phyloP scores from a whole-genome alignment of 495 filamentous ascomycete species.

The Apiosordaria backusii region DNA sequence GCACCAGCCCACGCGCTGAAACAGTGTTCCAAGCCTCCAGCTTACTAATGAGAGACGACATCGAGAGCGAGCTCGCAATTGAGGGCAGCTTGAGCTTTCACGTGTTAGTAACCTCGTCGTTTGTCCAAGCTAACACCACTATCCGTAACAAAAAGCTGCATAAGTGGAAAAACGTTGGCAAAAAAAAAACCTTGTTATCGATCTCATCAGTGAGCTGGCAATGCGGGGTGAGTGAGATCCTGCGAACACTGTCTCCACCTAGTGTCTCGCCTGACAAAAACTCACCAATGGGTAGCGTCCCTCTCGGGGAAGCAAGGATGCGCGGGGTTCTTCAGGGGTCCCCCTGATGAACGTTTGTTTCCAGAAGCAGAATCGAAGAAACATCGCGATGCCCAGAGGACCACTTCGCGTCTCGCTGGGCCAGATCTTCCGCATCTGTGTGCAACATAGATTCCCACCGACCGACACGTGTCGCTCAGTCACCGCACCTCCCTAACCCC shows the following conservation, averaged over 20 bases:
- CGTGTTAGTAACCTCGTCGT: too few relatives aligned
- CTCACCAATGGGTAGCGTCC: not conserved
- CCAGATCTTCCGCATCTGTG: conserved; percentile 3
- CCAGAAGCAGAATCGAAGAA: conserved; percentile 6
- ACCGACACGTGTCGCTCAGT: conserved; percentile 13
- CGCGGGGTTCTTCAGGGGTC: not conserved
- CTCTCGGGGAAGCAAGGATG: not conserved
- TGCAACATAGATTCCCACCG: not conserved
- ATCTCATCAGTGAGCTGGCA: not conserved
- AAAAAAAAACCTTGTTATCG: not conserved
- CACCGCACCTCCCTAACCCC: conserved; percentile 3
- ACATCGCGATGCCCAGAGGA: not conserved
- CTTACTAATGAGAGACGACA: too few relatives aligned
- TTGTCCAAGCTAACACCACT: too few relatives aligned
- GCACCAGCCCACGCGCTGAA: not conserved
- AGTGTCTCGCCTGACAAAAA: conserved; percentile 2
- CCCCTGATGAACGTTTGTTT: not conserved
- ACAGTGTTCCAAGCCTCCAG: not conserved
- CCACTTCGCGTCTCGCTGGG: not conserved
- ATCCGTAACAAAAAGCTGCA: not conserved
- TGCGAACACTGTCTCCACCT: not conserved
- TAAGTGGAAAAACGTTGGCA: not conserved
- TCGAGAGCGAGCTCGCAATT: not conserved
- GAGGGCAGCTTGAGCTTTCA: not conserved
- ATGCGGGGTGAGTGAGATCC: not conserved